phyloP scores from a whole-genome alignment of 2,329 filamentous ascomycete species.

The Diaporthe helianthi region DNA sequence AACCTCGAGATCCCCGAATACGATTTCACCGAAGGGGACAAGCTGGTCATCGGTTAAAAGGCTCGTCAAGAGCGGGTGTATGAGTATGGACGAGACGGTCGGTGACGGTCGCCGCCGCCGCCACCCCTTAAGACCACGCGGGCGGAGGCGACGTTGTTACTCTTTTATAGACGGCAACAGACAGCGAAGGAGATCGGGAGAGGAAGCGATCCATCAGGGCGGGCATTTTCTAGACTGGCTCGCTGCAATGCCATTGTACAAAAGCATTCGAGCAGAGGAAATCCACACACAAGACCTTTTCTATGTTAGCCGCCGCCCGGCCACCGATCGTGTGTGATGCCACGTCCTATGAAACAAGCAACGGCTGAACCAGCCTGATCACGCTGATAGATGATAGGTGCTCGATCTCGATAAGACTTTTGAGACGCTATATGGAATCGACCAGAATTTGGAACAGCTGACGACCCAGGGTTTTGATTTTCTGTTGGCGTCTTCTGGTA shows the following conservation, averaged over 20 bases:
- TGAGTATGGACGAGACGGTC: constrained; percentile 23
- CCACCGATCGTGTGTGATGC: background rate
- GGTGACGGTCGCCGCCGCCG: background rate
- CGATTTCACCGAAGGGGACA: constrained; percentile 89
- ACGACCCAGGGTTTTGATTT: background rate
- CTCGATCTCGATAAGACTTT: background rate
- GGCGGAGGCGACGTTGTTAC: constrained; percentile 11
- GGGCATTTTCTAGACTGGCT: constrained; percentile 37
- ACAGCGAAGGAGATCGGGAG: background rate
- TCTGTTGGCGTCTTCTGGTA: background rate
- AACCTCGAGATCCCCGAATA: constrained; percentile 96
- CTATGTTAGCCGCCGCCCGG: constrained; percentile 32
- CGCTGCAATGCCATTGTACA: constrained; percentile 38
- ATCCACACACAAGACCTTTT: constrained; percentile 32
- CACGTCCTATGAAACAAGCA: background rate
- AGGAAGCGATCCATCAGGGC: constrained; percentile 14
- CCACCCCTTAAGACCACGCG: background rate
- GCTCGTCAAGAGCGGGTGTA: constrained; percentile 25
- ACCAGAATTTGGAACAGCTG: background rate
- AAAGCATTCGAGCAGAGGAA: constrained; percentile 37
- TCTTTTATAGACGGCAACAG: constrained; percentile 33
- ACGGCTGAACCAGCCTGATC: background rate
- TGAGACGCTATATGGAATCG: background rate
- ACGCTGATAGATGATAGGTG: background rate
- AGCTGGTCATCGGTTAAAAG: constrained; percentile 89